These are phyloP conservation scores for Globisporangium emineosum DNA, from an alignment of 352 stramenopile genomes.

Conservation along the genomic window DNA sequence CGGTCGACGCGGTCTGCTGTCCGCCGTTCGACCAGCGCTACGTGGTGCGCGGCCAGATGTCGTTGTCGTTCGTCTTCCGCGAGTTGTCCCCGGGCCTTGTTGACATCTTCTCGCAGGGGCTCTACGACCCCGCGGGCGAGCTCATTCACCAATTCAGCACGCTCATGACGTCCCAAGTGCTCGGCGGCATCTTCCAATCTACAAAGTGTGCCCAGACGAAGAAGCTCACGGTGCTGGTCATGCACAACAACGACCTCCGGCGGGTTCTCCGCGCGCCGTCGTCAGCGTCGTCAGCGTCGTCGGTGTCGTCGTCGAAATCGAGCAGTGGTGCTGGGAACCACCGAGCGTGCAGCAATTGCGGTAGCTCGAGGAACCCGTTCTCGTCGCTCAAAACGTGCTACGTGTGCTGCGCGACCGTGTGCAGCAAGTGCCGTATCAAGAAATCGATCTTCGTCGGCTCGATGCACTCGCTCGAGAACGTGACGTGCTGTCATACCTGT, in stretches of 20 bases:
- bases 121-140: constrained; percentile 39
- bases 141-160: too few relatives aligned
- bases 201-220: too few relatives aligned
- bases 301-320: too few relatives aligned
- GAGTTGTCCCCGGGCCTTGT: constrained; percentile 30
- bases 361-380: too few relatives aligned
- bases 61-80: constrained; percentile 32
- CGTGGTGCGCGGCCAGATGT: constrained; percentile 33
- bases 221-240: constrained; percentile 51
- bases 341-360: too few relatives aligned
- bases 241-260: too few relatives aligned
- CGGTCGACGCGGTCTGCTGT: constrained; percentile 34
- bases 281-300: too few relatives aligned
- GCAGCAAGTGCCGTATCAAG: constrained; percentile 25
- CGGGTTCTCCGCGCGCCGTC: too few relatives aligned
- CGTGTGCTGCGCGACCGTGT: constrained; percentile 22
- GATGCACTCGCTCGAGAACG: constrained; percentile 8
- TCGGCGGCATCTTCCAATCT: too few relatives aligned
- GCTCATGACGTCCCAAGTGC: too few relatives aligned
- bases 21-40: constrained; percentile 27
- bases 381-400: constrained; percentile 19
- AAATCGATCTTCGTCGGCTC: constrained; percentile 28
- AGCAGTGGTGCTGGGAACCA: too few relatives aligned
- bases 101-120: constrained; percentile 36
- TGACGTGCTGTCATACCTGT: constrained; percentile 15